Percentiles rank a stretch among this genome's conserved stretches.
phyloP scores from a whole-genome alignment of 2,329 filamentous ascomycete species.

The Colletotrichum chrysophilum region DNA sequence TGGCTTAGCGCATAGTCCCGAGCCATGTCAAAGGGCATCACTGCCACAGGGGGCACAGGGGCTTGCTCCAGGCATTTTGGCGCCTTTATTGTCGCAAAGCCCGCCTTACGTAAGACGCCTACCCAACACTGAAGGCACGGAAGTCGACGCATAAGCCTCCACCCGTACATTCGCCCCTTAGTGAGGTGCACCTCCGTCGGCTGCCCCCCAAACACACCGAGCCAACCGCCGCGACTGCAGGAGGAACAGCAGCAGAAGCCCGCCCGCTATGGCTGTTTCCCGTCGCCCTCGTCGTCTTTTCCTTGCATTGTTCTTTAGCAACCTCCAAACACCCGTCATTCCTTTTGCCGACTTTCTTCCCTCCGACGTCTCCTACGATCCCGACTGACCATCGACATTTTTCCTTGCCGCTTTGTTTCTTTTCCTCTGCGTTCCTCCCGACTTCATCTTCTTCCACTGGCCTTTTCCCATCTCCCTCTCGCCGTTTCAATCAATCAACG shows the following conservation, averaged over 20 bases:
- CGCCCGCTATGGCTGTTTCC: neutral
- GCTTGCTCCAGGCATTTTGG: neutral
- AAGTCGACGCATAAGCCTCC: neutral
- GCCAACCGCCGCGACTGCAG: neutral
- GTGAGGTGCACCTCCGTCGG: neutral
- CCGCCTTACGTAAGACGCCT: neutral
- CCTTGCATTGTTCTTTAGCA: slow-evolving; percentile 9
- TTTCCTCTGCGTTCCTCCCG: neutral
- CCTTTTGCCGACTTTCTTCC: slow-evolving; percentile 1
- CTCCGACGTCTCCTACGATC: slow-evolving; percentile 2
- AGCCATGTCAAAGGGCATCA: neutral
- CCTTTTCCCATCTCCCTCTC: neutral
- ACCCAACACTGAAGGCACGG: neutral
- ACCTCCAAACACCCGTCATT: neutral
- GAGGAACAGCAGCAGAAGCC: neutral
- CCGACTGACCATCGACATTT: neutral
- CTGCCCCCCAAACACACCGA: neutral
- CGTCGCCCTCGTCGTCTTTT: neutral
- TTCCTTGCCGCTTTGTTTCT: slow-evolving; percentile 19
- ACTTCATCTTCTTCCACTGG: slow-evolving; percentile 1
- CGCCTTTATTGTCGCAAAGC: neutral
- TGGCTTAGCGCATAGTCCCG: neutral
- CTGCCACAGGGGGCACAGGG: neutral
- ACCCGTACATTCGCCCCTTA: neutral
- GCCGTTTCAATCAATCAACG: slow-evolving; percentile 8